Percentiles rank a stretch among this genome's conserved stretches.
Evolutionary conservation across 1,139 yeast species (phyloP).

Genomic region (Candida sojae): DNA sequence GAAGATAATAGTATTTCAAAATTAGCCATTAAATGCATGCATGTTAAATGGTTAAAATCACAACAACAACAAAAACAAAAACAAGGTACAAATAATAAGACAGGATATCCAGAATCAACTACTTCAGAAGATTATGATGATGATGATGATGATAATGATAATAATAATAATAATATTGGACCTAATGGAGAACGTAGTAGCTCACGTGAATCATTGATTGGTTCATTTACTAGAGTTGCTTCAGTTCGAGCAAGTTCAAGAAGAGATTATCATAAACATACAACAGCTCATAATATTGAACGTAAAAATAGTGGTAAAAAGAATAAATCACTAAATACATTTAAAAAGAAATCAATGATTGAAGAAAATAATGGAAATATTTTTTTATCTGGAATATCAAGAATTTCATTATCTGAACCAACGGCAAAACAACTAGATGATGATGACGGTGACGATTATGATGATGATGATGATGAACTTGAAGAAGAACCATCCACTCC

Average conservation of each 20-base stretch:
- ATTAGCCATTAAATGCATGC: slow-evolving; percentile 63
- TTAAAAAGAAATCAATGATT: slow-evolving; percentile 4
- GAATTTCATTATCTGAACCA: slow-evolving; percentile 4
- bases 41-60: slow-evolving; percentile 54
- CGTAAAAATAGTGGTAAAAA: slow-evolving; percentile 11
- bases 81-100: not conserved
- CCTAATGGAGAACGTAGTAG: slow-evolving; percentile 3
- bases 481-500: not conserved
- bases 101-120: slow-evolving; percentile 15
- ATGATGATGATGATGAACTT: not conserved
- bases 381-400: slow-evolving; percentile 17
- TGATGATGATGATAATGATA: not conserved
- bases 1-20: slow-evolving; percentile 50
- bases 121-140: not conserved
- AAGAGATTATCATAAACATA: slow-evolving; percentile 40
- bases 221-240: slow-evolving; percentile 28
- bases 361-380: slow-evolving; percentile 24
- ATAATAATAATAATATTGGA: not conserved
- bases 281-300: slow-evolving; percentile 30
- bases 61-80: slow-evolving; percentile 1
- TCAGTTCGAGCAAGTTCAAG: slow-evolving; percentile 39
- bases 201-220: slow-evolving; percentile 7
- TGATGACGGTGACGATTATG: not conserved
- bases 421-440: not conserved
- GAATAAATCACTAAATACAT: not conserved